phyloP scores from a whole-genome alignment of 495 filamentous ascomycete species.

The Penicillium angulare region DNA sequence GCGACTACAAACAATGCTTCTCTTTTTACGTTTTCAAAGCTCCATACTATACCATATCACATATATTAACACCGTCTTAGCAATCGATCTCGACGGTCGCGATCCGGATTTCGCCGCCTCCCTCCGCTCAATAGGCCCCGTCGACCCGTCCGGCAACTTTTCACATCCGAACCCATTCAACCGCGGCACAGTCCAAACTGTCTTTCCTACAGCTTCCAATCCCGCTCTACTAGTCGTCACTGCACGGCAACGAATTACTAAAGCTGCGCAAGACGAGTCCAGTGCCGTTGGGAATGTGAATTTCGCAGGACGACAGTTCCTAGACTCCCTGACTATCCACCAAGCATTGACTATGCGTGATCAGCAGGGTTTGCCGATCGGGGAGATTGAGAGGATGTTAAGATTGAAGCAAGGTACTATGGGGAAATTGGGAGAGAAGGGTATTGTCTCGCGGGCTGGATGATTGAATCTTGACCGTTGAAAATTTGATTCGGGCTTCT shows the following conservation, averaged over 20 bases:
- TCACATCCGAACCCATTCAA: slow-evolving; percentile 50
- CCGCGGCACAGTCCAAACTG: slow-evolving; percentile 24
- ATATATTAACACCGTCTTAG: no score
- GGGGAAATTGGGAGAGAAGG: slow-evolving; percentile 49
- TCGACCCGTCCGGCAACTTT: slow-evolving; percentile 61
- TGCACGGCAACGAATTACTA: slow-evolving; percentile 41
- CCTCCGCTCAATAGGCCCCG: slow-evolving; percentile 62
- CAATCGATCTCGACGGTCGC: slow-evolving; percentile 64
- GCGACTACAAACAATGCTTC: neutral
- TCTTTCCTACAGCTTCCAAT: slow-evolving; percentile 49
- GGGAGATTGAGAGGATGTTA: slow-evolving; percentile 59
- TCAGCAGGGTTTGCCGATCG: slow-evolving; percentile 43
- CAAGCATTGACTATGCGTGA: slow-evolving; percentile 62
- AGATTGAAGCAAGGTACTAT: slow-evolving; percentile 59
- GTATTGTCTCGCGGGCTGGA: slow-evolving; percentile 44
- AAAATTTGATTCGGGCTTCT: neutral
- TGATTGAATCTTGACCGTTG: slow-evolving; percentile 3
- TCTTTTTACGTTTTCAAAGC: neutral
- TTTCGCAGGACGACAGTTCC: slow-evolving; percentile 47
- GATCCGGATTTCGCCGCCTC: slow-evolving; percentile 63
- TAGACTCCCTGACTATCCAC: slow-evolving; percentile 61
- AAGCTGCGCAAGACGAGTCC: slow-evolving; percentile 52
- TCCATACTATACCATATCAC: no score
- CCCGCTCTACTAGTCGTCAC: slow-evolving; percentile 53
- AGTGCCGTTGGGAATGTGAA: slow-evolving; percentile 42